Percentiles rank a stretch among this genome's conserved stretches.
phyloP scores from a whole-genome alignment of 2,329 filamentous ascomycete genomes.

The Fusarium nanum region DNA sequence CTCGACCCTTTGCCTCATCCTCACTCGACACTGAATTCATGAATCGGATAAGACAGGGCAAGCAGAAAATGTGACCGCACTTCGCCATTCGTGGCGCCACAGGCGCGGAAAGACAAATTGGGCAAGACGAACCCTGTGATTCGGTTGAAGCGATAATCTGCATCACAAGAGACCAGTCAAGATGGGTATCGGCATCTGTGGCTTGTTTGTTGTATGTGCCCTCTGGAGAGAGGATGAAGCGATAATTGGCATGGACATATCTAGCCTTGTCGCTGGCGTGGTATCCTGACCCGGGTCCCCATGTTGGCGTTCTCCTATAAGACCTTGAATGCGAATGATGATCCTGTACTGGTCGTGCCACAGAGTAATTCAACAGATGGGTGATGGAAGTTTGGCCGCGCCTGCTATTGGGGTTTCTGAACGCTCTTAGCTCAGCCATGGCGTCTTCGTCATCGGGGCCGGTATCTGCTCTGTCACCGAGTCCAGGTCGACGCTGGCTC shows the following conservation, averaged over 20 bases:
- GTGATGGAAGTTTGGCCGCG: slow-evolving; percentile 97
- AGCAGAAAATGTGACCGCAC: slow-evolving; percentile 96
- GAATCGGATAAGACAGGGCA: slow-evolving; percentile 92
- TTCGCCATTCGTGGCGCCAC: slow-evolving; percentile 96
- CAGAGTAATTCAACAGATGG: slow-evolving; percentile 91
- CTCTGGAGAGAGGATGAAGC: slow-evolving; percentile 90
- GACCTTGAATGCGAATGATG: slow-evolving; percentile 65
- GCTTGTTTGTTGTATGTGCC: slow-evolving; percentile 84
- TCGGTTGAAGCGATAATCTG: slow-evolving; percentile 92
- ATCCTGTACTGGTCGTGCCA: slow-evolving; percentile 77
- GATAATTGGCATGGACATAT: slow-evolving; percentile 94
- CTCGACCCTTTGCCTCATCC: slow-evolving; percentile 76
- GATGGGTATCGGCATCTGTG: slow-evolving; percentile 84
- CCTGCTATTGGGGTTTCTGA: slow-evolving; percentile 71
- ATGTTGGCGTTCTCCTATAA: slow-evolving; percentile 78
- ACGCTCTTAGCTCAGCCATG: slow-evolving; percentile 79
- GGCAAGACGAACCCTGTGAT: slow-evolving; percentile 89
- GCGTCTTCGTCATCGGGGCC: slow-evolving; percentile 81
- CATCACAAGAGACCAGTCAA: slow-evolving; percentile 91
- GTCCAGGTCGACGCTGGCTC: slow-evolving; percentile 76
- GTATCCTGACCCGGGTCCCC: slow-evolving; percentile 88
- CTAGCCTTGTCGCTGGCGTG: slow-evolving; percentile 91
- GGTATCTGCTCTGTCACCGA: slow-evolving; percentile 51
- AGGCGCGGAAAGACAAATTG: slow-evolving; percentile 92
- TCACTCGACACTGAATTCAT: slow-evolving; percentile 86